These are phyloP conservation scores for Penicillium alfredii DNA, from an alignment of 495 filamentous ascomycete species.

Conservation along the genomic window DNA sequence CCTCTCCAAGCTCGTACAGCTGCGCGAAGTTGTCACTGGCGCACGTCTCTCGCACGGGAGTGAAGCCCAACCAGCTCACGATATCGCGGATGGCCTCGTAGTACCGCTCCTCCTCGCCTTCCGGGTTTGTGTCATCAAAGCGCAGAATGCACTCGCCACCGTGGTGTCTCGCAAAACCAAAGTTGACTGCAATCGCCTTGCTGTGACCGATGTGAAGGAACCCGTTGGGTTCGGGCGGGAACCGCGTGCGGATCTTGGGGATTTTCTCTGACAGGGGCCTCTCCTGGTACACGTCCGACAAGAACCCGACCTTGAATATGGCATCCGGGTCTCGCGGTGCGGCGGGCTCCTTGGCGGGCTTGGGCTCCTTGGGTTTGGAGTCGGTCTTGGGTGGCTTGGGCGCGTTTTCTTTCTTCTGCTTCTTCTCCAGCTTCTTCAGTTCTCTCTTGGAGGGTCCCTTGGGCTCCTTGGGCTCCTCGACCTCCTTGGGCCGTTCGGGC, in stretches of 20 bases:
- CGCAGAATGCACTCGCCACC: conserved; percentile 66
- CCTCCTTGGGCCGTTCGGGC: conserved; percentile 28
- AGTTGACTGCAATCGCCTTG: conserved; percentile 97
- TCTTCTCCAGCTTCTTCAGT: conserved; percentile 63
- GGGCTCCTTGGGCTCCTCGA: conserved; percentile 10
- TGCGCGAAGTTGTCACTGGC: conserved; percentile 76
- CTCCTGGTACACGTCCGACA: conserved; percentile 73
- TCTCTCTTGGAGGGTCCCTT: conserved; percentile 54
- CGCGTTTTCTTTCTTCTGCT: conserved; percentile 55
- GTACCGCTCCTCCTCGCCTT: conserved; percentile 73
- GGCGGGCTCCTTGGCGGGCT: conserved; percentile 30
- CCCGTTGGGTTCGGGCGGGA: conserved; percentile 82
- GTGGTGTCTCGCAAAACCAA: conserved; percentile 85
- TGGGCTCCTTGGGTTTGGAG: conserved; percentile 28
- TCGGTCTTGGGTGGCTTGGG: conserved; percentile 27
- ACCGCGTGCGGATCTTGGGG: conserved; percentile 57
- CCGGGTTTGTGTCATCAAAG: conserved; percentile 82
- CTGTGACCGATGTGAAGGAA: conserved; percentile 84
- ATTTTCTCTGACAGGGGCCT: conserved; percentile 55
- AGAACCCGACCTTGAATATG: conserved; percentile 83
- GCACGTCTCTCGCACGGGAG: conserved; percentile 71
- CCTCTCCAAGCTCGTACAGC: conserved; percentile 83
- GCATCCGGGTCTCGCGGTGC: conserved; percentile 52
- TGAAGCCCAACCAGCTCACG: conserved; percentile 78
- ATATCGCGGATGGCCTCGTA: conserved; percentile 74